These are phyloP conservation scores for Infundibulicybe gibba DNA, from an alignment of 768 basidiomycete genomes.

Conservation along the genomic window DNA sequence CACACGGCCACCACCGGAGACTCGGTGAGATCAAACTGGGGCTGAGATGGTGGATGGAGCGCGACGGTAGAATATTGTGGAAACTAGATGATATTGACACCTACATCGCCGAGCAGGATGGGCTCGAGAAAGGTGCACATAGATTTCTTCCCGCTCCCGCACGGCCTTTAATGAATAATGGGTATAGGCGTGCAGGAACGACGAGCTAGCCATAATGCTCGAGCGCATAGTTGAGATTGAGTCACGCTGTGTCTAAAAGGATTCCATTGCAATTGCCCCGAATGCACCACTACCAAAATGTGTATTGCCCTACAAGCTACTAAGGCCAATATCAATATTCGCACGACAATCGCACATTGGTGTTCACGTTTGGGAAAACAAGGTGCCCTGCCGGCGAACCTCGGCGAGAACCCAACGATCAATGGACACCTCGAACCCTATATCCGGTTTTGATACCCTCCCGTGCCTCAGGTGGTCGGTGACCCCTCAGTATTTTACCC, in stretches of 20 bases:
- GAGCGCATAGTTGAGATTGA: constrained; percentile 69
- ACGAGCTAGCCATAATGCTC: constrained; percentile 61
- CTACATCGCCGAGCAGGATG: constrained; percentile 43
- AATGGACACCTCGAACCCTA: too few species aligned
- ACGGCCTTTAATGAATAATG: not conserved
- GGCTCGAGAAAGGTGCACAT: constrained; percentile 40
- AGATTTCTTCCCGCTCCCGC: constrained; percentile 1
- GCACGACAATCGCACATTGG: too few species aligned
- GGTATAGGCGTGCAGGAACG: constrained; percentile 39
- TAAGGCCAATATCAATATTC: too few species aligned
- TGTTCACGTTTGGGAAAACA: too few species aligned
- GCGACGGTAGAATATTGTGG: constrained; percentile 75
- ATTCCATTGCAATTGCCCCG: constrained; percentile 50
- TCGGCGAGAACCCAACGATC: too few species aligned
- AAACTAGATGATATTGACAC: constrained; percentile 58
- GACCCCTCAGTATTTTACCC: too few species aligned
- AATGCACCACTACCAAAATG: too few species aligned
- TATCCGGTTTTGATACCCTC: too few species aligned
- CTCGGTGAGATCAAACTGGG: constrained; percentile 42
- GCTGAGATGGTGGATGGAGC: constrained; percentile 27
- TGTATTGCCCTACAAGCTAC: too few species aligned
- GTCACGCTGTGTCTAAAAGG: constrained; percentile 59
- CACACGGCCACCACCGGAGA: constrained; percentile 74
- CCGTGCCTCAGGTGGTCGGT: too few species aligned
- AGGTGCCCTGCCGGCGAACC: too few species aligned